Percentiles rank a stretch among this genome's conserved stretches.
Conservation (phyloP, 2,329 filamentous ascomycete species). For the Pyricularia grisea region DNA sequence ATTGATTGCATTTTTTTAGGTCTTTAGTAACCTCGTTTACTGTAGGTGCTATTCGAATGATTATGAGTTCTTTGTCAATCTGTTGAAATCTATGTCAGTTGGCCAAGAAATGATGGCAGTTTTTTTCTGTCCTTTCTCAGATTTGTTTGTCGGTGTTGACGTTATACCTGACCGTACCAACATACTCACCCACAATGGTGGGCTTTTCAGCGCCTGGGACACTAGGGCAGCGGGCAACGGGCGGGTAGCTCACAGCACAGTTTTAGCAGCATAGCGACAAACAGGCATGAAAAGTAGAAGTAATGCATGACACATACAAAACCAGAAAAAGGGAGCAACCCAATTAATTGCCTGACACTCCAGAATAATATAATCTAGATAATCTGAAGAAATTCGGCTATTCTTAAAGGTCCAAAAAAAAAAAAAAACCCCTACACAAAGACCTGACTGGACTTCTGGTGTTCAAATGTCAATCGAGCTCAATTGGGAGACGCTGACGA, state of each 20-base stretch:
- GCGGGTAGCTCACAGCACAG: not conserved
- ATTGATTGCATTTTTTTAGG: not conserved
- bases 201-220: not conserved
- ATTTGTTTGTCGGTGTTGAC: not conserved
- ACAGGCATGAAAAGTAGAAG: not conserved
- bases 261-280: not conserved
- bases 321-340: not conserved
- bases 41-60: not conserved
- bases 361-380: not conserved
- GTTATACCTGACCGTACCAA: not conserved
- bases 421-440: not conserved
- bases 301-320: not conserved
- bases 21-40: not conserved
- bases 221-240: not conserved
- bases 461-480: conserved; percentile 86
- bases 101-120: not conserved
- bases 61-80: not conserved
- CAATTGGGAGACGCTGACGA: conserved; percentile 89
- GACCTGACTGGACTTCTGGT: not conserved
- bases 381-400: not conserved
- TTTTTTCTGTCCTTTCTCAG: not conserved
- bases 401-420: no score
- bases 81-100: not conserved
- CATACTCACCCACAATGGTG: not conserved
- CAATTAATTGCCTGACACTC: not conserved